A percentile compares a stretch with the other conserved stretches of the same genome.
Conservation (phyloP, 495 filamentous ascomycete species). For the Aspergillus cristatus region DNA sequence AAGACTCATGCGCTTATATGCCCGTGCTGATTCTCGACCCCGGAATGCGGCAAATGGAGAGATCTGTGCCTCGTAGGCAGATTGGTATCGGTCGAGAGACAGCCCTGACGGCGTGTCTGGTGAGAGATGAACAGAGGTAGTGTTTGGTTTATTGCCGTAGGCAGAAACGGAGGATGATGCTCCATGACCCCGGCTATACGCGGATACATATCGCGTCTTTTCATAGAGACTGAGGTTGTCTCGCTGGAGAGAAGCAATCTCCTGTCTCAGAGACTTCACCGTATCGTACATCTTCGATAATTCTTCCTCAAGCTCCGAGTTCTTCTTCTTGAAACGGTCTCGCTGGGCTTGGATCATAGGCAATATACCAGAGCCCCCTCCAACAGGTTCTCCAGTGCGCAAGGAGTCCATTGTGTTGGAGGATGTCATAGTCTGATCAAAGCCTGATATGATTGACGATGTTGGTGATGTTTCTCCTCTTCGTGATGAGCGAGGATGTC, state of each 20-base stretch:
- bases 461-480: constrained; percentile 75
- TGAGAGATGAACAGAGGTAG: constrained; percentile 56
- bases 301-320: constrained; percentile 82
- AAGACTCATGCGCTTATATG: constrained; percentile 90
- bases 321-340: constrained; percentile 96
- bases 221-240: constrained; percentile 97
- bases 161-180: constrained; percentile 62
- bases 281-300: constrained; percentile 71
- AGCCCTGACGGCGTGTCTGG: constrained; percentile 52
- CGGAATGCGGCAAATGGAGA: constrained; percentile 94
- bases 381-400: constrained; percentile 60
- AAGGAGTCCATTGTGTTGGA: constrained; percentile 46
- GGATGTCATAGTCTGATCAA: constrained; percentile 51
- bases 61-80: constrained; percentile 89
- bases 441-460: constrained; percentile 94
- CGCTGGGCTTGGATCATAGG: constrained; percentile 98
- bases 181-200: constrained; percentile 63
- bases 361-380: constrained; percentile 81
- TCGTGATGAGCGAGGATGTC: constrained; percentile 68
- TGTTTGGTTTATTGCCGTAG: constrained; percentile 64
- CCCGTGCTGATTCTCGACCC: constrained; percentile 80
- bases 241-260: constrained; percentile 85
- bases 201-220: constrained; percentile 92
- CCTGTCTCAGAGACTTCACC: constrained; percentile 79
- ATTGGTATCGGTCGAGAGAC: constrained; percentile 77